phyloP scores from a whole-genome alignment of 441 rosid species.

The Populus hybrid region DNA sequence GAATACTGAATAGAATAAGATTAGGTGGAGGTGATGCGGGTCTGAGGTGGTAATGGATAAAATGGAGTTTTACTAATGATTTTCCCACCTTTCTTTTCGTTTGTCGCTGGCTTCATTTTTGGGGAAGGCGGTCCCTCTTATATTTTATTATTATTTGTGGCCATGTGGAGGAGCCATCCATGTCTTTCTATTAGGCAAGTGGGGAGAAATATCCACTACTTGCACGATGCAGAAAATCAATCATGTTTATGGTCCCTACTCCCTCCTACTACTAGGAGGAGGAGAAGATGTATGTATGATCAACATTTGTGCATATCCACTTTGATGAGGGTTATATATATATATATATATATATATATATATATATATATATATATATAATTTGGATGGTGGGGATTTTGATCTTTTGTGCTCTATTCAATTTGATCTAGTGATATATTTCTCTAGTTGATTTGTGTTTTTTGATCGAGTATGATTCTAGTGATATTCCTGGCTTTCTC shows the following conservation, averaged over 20 bases:
- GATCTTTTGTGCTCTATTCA: background rate
- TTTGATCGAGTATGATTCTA: no score
- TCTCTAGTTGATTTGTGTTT: background rate
- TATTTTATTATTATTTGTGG: background rate
- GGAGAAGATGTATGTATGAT: background rate
- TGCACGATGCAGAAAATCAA: background rate
- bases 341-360: no score
- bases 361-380: no score
- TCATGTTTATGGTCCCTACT: background rate
- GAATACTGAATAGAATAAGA: background rate
- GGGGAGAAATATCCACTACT: background rate
- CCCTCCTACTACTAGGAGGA: no score
- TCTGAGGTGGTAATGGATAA: conserved; percentile 32
- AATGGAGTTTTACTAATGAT: background rate
- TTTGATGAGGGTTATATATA: background rate
- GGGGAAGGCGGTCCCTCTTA: background rate
- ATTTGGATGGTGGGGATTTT: background rate
- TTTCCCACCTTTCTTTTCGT: background rate
- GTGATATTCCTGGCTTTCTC: no score
- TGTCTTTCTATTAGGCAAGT: background rate
- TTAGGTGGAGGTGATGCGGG: conserved; percentile 20
- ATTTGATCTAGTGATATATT: background rate
- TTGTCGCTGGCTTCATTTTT: background rate
- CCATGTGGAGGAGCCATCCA: no score
- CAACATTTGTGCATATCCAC: background rate